A percentile compares a stretch with the other conserved stretches of the same genome.
Conservation (phyloP, 345 rosid genomes). For the Salix arbutifolia region DNA sequence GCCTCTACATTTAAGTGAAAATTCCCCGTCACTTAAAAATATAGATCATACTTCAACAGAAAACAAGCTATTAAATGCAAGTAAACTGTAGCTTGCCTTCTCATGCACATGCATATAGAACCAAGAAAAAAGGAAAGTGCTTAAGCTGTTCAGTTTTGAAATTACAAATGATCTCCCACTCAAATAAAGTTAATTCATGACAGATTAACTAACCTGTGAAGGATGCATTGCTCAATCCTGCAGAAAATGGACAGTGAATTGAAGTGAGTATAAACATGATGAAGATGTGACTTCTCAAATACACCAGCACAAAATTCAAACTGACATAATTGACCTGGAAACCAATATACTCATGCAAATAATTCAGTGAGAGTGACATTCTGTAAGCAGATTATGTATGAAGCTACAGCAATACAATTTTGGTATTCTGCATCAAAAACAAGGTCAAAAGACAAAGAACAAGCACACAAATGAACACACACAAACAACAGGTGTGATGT, state of each 20-base stretch:
- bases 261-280: not conserved
- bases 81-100: not conserved
- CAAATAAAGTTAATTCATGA: not conserved
- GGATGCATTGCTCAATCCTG: slow-evolving; percentile 69
- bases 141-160: not conserved
- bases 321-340: not conserved
- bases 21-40: not conserved
- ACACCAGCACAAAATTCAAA: not conserved
- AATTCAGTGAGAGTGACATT: not conserved
- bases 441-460: not conserved
- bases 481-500: not conserved
- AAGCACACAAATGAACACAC: not conserved
- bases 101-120: not conserved
- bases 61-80: not conserved
- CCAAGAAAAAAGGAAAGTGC: slow-evolving; percentile 1
- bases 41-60: not conserved
- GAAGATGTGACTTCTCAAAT: not conserved
- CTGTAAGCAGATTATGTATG: not conserved
- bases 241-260: slow-evolving; percentile 18
- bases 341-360: not conserved
- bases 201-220: slow-evolving; percentile 49
- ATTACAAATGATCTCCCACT: not conserved
- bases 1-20: not conserved
- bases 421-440: not conserved
- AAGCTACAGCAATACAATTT: not conserved